A percentile compares a stretch with the other conserved stretches of the same genome.
phyloP scores from a whole-genome alignment of 129 eudicot genomes.

The Calendula officinalis region DNA sequence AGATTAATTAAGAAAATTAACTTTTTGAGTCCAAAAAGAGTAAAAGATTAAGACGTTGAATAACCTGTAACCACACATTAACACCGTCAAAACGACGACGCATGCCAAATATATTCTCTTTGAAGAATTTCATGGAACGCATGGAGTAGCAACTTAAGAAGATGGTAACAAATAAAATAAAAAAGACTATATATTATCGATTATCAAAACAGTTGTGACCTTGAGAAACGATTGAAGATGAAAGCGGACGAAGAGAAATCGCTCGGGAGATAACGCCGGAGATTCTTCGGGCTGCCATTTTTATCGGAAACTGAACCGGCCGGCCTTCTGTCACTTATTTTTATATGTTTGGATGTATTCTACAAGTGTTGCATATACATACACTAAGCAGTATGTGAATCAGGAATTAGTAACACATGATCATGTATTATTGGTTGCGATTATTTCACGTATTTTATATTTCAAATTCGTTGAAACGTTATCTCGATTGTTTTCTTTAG shows the following conservation, averaged over 20 bases:
- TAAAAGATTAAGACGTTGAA: not conserved
- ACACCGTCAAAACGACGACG: conserved; percentile 3
- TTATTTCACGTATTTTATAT: conserved; percentile 11
- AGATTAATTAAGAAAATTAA: not conserved
- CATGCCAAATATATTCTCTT: not conserved
- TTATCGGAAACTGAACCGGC: conserved; percentile 14
- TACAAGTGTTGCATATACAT: not conserved
- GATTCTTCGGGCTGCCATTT: conserved; percentile 38
- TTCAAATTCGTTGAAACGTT: conserved; percentile 16
- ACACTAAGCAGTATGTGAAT: conserved; percentile 7
- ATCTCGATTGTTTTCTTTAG: conserved; percentile 12
- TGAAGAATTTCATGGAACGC: conserved; percentile 18
- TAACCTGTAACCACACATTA: not conserved
- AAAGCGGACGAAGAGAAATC: conserved; percentile 21
- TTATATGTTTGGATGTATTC: not conserved
- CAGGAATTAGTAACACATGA: not conserved
- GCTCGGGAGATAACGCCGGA: conserved; percentile 32
- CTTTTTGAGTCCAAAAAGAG: not conserved
- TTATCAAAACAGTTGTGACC: conserved; percentile 10
- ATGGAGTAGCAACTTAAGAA: conserved; percentile 10
- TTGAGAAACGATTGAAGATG: conserved; percentile 26
- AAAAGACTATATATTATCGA: conserved; percentile 2
- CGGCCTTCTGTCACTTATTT: conserved; percentile 1
- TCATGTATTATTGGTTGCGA: conserved; percentile 28
- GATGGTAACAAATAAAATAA: conserved; percentile 1